Evolutionary conservation across 768 basidiomycete genomes (phyloP).

Genomic region (Lentinula aciculospora): DNA sequence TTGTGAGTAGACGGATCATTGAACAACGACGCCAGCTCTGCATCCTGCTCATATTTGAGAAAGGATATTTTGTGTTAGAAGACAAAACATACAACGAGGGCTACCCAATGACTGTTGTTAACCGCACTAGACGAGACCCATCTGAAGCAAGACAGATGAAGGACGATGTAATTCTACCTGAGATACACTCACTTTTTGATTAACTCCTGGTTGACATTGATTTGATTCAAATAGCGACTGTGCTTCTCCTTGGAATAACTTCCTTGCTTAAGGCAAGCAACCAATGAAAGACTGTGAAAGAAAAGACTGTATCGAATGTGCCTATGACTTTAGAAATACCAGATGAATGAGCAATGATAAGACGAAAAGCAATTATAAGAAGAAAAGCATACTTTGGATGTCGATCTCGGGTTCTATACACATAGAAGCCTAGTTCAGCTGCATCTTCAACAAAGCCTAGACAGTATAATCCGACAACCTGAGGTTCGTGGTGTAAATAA

Average conservation of each 20-base stretch:
- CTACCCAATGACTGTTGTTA: constrained; percentile 64
- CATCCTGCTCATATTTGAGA: constrained; percentile 39
- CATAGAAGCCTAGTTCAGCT: constrained; percentile 54
- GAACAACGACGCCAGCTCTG: constrained; percentile 57
- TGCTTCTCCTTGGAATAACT: constrained; percentile 27
- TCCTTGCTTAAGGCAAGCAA: constrained; percentile 50
- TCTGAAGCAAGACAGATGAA: constrained; percentile 23
- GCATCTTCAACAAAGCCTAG: constrained; percentile 56
- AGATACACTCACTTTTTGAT: constrained; percentile 40
- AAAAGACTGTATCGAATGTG: constrained; percentile 65
- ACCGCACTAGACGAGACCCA: constrained; percentile 70
- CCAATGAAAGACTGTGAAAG: constrained; percentile 65
- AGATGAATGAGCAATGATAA: neutral
- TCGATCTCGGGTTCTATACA: constrained; percentile 50
- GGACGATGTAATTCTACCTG: neutral
- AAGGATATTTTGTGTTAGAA: neutral
- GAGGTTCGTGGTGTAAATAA: neutral
- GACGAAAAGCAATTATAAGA: neutral
- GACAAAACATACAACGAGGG: constrained; percentile 47
- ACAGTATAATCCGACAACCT: constrained; percentile 63
- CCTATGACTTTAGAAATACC: constrained; percentile 43
- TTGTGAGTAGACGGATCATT: constrained; percentile 55
- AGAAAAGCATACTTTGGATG: constrained; percentile 53
- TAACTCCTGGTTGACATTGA: constrained; percentile 54
- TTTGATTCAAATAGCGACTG: constrained; percentile 45